A percentile compares a stretch with the other conserved stretches of the same genome.
These are phyloP conservation scores for Neofusicoccum umdonicola DNA, from an alignment of 2,329 filamentous ascomycete genomes.

Conservation along the genomic window DNA sequence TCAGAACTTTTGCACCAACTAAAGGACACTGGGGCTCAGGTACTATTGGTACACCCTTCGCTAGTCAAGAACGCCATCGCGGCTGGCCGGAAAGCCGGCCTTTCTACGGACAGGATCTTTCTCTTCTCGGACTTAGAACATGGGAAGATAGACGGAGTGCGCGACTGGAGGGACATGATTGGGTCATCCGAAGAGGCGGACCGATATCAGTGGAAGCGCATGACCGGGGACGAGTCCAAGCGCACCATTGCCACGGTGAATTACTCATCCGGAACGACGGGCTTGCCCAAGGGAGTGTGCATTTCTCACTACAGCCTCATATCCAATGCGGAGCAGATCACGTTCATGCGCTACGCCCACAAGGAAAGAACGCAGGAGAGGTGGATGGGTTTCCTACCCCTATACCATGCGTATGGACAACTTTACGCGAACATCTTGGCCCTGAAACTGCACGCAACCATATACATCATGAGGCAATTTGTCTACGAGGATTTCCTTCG, in stretches of 20 bases:
- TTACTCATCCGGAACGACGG: constrained; percentile 77
- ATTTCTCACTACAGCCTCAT: constrained; percentile 76
- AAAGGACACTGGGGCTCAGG: constrained; percentile 65
- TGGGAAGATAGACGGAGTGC: constrained; percentile 36
- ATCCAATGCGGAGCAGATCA: constrained; percentile 65
- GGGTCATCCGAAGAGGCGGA: constrained; percentile 50
- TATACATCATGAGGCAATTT: constrained; percentile 78
- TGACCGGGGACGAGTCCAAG: constrained; percentile 46
- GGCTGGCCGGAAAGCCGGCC: constrained; percentile 59
- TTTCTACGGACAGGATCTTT: constrained; percentile 59
- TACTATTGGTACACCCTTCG: constrained; percentile 61
- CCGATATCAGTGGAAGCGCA: constrained; percentile 63
- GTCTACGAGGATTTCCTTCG: constrained; percentile 71
- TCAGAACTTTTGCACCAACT: constrained; percentile 75
- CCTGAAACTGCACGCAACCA: constrained; percentile 56
- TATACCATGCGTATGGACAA: constrained; percentile 57
- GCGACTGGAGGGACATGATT: constrained; percentile 65
- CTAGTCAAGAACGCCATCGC: constrained; percentile 63
- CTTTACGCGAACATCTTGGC: constrained; percentile 64
- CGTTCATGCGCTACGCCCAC: constrained; percentile 45
- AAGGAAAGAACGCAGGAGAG: constrained; percentile 43
- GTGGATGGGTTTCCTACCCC: constrained; percentile 68
- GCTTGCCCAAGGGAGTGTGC: constrained; percentile 79
- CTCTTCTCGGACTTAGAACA: constrained; percentile 53
- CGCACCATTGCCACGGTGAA: constrained; percentile 67